Percentiles rank a stretch among this genome's conserved stretches.
phyloP scores from a whole-genome alignment of 2,329 filamentous ascomycete genomes.

The Aspergillus pseudoglaucus region DNA sequence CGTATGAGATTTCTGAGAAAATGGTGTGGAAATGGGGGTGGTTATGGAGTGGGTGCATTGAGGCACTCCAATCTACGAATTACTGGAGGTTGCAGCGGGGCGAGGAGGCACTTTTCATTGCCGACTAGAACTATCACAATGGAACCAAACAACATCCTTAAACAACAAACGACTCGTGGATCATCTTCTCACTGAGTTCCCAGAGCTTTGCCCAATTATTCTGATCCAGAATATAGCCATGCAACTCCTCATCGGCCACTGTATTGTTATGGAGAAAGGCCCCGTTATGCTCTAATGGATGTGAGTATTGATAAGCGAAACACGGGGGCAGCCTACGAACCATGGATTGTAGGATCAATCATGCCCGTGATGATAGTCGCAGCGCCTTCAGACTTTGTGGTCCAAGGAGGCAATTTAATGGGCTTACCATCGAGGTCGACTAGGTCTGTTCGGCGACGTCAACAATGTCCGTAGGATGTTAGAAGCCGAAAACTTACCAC shows the following conservation, averaged over 20 bases:
- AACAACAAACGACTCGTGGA: not conserved
- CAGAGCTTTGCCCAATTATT: not conserved
- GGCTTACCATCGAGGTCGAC: not conserved
- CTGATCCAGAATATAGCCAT: not conserved
- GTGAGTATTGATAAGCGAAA: not conserved
- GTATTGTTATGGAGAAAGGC: not conserved
- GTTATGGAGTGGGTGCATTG: not conserved
- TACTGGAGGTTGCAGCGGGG: not conserved
- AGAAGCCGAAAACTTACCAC: not conserved
- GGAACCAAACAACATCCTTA: too few species aligned
- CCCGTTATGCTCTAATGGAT: not conserved
- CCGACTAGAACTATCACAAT: not conserved
- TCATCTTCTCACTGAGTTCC: not conserved
- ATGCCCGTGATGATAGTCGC: not conserved
- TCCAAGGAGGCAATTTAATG: constrained; percentile 4
- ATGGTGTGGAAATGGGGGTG: not conserved
- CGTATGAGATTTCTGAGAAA: not conserved
- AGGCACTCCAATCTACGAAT: not conserved
- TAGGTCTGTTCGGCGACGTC: not conserved
- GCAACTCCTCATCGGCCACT: not conserved
- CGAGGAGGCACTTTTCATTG: not conserved
- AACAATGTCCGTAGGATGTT: not conserved
- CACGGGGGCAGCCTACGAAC: not conserved
- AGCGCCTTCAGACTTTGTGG: not conserved
- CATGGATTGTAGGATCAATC: not conserved